Base-by-base conservation (phyloP, 345 rosid species). In the Populus ilicifolia region DNA sequence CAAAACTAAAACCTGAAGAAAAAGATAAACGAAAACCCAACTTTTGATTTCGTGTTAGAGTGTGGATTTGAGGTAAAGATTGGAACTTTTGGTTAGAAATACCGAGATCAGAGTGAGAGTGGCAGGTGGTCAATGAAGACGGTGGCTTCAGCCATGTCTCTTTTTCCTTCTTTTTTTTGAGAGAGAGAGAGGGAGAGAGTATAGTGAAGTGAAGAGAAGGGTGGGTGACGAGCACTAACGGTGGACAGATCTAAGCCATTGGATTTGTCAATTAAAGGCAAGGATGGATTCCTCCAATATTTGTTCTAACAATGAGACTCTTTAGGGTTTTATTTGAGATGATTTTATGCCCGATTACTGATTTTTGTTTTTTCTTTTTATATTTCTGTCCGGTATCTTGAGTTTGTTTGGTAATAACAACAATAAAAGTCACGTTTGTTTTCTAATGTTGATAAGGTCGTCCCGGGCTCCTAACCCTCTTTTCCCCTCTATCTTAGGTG, bases 321-420 rank as follows among this genome's bases (percentile, higher is more conserved):
- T 67, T 79, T 87, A 85, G 89, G 92, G 89, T 85, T 89, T 86
- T 85, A 78, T 75, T 75, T 69, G 63, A 16, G 6, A 13, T 35
- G 72, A 64, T 72, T 79, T 77, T 50, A 74, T 80, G 33, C 63
- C 48, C 35, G 70, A 62, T 54, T 43, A 54, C 69, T 67, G 29
- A 23, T 11, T 23, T 48, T 71, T 52, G 7, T 4, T 25, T 25
- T 25, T 16, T 67, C 4, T 38, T 67, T 59, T 25, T 18, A 8
- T 9, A 0, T n/a, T 10, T 3, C 63, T 56, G 23, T 1, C 63
- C 29, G 63, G 29, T 59, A 59, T 59, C 29, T n/a, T 3, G 4
- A 23, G 63, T 59, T 59, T 59, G 63, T 59, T 23, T n/a, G 63
- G 29, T 23, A 59, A 59, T 59, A 59, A 23, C 16, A 59, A 10